A percentile compares a stretch with the other conserved stretches of the same genome.
These are phyloP conservation scores for Nicotiana benthamiana DNA, from an alignment of 257 asterid species.

Conservation along the genomic window DNA sequence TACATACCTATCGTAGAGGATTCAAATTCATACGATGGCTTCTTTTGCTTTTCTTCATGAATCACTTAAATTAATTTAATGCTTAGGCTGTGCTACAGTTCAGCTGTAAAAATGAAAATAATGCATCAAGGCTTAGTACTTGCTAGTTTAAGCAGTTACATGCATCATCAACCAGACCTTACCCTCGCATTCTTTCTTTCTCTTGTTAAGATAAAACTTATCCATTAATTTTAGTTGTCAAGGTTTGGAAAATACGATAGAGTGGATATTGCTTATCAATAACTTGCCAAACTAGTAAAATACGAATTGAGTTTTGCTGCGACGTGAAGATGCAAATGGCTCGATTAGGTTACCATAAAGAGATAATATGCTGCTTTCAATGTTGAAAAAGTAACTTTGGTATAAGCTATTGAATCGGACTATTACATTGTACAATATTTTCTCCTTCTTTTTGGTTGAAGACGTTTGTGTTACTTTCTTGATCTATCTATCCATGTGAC, in stretches of 20 bases:
- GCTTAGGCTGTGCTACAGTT: neutral
- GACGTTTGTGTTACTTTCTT: neutral
- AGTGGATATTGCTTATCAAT: neutral
- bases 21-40: neutral
- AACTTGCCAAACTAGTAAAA: conserved; percentile 1
- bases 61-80: neutral
- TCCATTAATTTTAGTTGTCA: neutral
- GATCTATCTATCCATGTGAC: neutral
- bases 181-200: neutral
- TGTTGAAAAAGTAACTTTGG: neutral
- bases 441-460: neutral
- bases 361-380: neutral
- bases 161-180: neutral
- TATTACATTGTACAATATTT: neutral
- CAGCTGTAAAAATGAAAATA: neutral
- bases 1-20: neutral
- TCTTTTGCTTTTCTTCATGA: neutral
- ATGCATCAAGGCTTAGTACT: neutral
- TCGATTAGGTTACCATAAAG: neutral
- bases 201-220: neutral
- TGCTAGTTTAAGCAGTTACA: neutral
- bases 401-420: neutral
- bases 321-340: neutral
- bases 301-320: neutral
- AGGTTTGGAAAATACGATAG: neutral